phyloP scores from a whole-genome alignment of 2,329 filamentous ascomycete species.

The Pseudogymnoascus sp. region DNA sequence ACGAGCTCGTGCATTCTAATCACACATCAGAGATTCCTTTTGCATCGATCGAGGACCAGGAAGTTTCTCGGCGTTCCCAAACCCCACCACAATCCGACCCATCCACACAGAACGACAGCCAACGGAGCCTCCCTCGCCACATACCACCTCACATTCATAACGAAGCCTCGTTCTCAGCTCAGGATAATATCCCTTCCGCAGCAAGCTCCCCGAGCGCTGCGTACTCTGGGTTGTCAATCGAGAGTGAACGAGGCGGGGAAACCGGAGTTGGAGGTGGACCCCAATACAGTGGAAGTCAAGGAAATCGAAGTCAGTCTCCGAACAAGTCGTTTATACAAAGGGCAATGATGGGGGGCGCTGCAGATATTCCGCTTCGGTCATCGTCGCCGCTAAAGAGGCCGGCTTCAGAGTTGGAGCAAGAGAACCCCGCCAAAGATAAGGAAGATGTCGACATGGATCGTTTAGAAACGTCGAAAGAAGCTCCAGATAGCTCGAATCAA shows the following conservation, averaged over 20 bases:
- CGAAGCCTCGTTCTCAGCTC: constrained; percentile 33
- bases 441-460: constrained; percentile 29
- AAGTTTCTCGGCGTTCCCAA: constrained; percentile 43
- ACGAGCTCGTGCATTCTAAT: constrained; percentile 18
- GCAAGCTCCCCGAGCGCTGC: constrained; percentile 51
- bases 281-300: constrained; percentile 16
- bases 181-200: constrained; percentile 46
- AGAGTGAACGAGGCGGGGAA: constrained; percentile 42
- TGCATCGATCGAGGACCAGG: constrained; percentile 29
- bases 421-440: constrained; percentile 20
- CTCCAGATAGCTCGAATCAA: neutral
- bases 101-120: constrained; percentile 13
- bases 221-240: constrained; percentile 49
- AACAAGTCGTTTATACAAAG: constrained; percentile 38
- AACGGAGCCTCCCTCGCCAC: constrained; percentile 40
- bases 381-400: constrained; percentile 58
- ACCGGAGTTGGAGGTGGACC: constrained; percentile 17
- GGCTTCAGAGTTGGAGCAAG: constrained; percentile 35
- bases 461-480: constrained; percentile 10
- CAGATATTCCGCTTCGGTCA: constrained; percentile 50
- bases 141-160: constrained; percentile 37
- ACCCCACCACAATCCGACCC: constrained; percentile 35
- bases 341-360: constrained; percentile 52
- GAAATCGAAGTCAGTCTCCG: constrained; percentile 40
- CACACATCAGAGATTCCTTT: constrained; percentile 24